A percentile compares a stretch with the other conserved stretches of the same genome.
Evolutionary conservation across 345 rosid species (phyloP).

Genomic region (Murraya koenigii): DNA sequence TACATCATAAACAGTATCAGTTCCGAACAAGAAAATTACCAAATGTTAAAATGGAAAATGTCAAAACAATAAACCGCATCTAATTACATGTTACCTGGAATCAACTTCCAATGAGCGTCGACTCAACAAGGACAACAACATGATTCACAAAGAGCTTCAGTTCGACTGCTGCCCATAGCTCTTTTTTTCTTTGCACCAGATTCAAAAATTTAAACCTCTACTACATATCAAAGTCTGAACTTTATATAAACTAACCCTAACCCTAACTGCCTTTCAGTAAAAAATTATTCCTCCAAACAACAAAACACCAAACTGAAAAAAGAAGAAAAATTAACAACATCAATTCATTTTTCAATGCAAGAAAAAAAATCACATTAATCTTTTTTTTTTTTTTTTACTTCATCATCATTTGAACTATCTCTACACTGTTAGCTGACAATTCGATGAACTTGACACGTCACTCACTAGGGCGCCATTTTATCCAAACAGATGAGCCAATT

Average conservation of each 20-base stretch:
- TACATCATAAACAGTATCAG: neutral
- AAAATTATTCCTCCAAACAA: neutral
- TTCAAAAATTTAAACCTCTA: conserved; percentile 17
- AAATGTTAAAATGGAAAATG: neutral
- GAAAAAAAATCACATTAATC: neutral
- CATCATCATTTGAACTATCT: neutral
- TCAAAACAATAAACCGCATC: neutral
- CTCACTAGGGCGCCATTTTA: neutral
- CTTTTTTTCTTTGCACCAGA: conserved; percentile 35
- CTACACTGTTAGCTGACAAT: neutral
- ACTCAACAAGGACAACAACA: conserved; percentile 98
- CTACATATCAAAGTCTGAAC: conserved; percentile 8
- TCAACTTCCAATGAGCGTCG: conserved; percentile 89
- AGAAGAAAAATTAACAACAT: neutral
- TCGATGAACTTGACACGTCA: conserved; percentile 1
- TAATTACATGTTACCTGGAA: conserved; percentile 56
- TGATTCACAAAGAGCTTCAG: conserved; percentile 52
- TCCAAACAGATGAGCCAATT: neutral
- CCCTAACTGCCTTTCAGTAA: neutral
- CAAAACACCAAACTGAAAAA: neutral
- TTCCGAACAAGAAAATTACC: neutral
- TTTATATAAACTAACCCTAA: neutral
- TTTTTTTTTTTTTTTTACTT: too few species aligned
- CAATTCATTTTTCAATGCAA: neutral
- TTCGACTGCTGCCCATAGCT: conserved; percentile 67